These are phyloP conservation scores for Rosa rugosa DNA, from an alignment of 306 rosid genomes.

Conservation along the genomic window DNA sequence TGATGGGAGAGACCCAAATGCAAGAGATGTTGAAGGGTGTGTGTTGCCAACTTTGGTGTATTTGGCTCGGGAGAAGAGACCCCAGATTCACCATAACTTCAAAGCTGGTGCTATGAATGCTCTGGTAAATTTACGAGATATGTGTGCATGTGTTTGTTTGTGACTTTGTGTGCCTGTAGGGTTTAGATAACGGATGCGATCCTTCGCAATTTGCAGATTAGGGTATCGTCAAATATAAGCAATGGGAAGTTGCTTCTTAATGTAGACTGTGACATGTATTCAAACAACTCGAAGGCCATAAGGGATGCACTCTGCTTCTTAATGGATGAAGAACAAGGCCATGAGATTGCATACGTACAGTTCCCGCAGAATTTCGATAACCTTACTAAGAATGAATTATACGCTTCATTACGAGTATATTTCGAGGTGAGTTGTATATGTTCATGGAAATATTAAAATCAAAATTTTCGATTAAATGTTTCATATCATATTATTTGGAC, in stretches of 20 bases:
- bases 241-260: conserved; percentile 57
- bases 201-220: conserved; percentile 38
- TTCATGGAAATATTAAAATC: conserved; percentile 41
- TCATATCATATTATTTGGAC: not conserved
- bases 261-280: conserved; percentile 86
- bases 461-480: not conserved
- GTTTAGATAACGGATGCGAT: not conserved
- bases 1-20: conserved; percentile 52
- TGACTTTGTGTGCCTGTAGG: not conserved
- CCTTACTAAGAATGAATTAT: conserved; percentile 62
- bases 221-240: conserved; percentile 76
- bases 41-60: conserved; percentile 62
- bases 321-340: conserved; percentile 76
- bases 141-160: not conserved
- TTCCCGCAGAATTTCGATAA: conserved; percentile 60
- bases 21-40: conserved; percentile 51
- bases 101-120: conserved; percentile 93
- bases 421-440: conserved; percentile 47
- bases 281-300: conserved; percentile 59
- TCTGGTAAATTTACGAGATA: conserved; percentile 39
- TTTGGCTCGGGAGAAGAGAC: conserved; percentile 79
- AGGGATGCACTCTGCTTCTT: conserved; percentile 76
- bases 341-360: conserved; percentile 75
- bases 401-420: conserved; percentile 23
- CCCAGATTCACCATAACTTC: conserved; percentile 64